Evolutionary conservation across 306 rosid species (phyloP).

Genomic region (Cucumis melo): DNA sequence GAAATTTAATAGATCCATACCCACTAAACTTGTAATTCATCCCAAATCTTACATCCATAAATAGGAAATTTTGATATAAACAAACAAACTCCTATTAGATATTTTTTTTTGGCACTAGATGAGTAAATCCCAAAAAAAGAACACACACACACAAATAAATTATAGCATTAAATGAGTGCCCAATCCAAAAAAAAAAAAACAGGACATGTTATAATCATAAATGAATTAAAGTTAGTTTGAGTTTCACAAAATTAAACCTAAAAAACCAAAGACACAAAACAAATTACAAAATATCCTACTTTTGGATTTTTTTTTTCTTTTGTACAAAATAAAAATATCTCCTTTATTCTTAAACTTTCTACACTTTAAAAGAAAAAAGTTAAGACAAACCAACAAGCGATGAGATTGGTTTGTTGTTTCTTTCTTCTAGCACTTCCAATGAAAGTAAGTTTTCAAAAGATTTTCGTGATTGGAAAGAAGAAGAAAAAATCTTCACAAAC

Average conservation of each 20-base stretch:
- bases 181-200: neutral
- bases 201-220: neutral
- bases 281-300: neutral
- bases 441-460: conserved; percentile 2
- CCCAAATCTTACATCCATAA: neutral
- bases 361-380: neutral
- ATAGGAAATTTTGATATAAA: neutral
- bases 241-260: neutral
- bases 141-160: neutral
- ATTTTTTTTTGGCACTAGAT: neutral
- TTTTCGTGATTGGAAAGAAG: conserved; percentile 6
- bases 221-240: neutral
- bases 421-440: neutral
- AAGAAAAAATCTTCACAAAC: neutral
- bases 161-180: neutral
- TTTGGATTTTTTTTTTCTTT: neutral
- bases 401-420: neutral
- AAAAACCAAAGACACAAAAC: neutral
- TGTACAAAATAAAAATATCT: neutral
- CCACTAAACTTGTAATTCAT: too few species aligned
- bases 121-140: neutral
- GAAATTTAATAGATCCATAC: too few species aligned
- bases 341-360: neutral
- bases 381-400: neutral
- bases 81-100: neutral